These are phyloP conservation scores for Phoma herbarum DNA, from an alignment of 2,329 filamentous ascomycete genomes.

Conservation along the genomic window DNA sequence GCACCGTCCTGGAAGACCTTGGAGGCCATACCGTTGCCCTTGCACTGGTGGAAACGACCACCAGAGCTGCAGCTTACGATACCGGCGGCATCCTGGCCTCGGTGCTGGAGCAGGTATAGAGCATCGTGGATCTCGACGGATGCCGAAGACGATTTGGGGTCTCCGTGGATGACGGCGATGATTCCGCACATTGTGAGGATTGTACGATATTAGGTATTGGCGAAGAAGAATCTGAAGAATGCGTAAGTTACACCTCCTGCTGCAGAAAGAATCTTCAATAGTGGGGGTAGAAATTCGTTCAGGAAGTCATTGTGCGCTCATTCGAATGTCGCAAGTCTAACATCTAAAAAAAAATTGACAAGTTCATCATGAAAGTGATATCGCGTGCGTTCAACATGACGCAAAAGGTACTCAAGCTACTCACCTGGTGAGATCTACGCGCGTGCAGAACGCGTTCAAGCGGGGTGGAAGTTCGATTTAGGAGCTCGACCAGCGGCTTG, in stretches of 20 bases:
- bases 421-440: conserved; percentile 22
- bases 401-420: conserved; percentile 7
- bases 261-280: conserved; percentile 26
- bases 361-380: conserved; percentile 42
- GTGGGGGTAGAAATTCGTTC: conserved; percentile 33
- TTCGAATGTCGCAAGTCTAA: conserved; percentile 52
- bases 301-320: conserved; percentile 52
- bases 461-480: conserved; percentile 16
- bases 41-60: conserved; percentile 86
- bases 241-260: conserved; percentile 34
- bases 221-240: conserved; percentile 24
- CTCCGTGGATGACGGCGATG: conserved; percentile 59
- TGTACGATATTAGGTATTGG: conserved; percentile 12
- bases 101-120: conserved; percentile 58
- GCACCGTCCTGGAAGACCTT: conserved; percentile 85
- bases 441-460: conserved; percentile 13
- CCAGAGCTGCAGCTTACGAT: conserved; percentile 79
- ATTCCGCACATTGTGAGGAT: conserved; percentile 59
- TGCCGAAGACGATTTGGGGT: conserved; percentile 50
- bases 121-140: conserved; percentile 58
- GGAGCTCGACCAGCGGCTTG: conserved; percentile 27
- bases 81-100: conserved; percentile 88
- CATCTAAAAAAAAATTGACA: conserved; percentile 50
- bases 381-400: background rate
- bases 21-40: conserved; percentile 87